These are phyloP conservation scores for Exophiala viscosa DNA, from an alignment of 2,329 filamentous ascomycete genomes.

Conservation along the genomic window DNA sequence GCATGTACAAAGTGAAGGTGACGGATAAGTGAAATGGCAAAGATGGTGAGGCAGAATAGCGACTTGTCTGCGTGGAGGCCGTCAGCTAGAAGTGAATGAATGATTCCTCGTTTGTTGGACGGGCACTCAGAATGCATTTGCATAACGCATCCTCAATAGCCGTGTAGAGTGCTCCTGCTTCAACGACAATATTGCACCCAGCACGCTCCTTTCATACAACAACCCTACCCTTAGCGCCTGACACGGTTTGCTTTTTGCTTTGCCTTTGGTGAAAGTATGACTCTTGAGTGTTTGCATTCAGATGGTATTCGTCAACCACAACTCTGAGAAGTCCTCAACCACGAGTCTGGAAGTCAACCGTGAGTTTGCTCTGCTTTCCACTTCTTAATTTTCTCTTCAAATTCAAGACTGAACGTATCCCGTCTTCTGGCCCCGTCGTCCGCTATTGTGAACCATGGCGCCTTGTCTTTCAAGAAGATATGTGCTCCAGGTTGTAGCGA, in stretches of 20 bases:
- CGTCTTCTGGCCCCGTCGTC: slow-evolving; percentile 35
- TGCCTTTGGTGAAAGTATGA: not conserved
- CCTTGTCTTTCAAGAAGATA: slow-evolving; percentile 45
- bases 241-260: not conserved
- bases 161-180: not conserved
- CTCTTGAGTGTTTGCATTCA: not conserved
- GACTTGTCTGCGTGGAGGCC: too few species aligned
- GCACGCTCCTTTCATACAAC: not conserved
- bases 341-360: slow-evolving; percentile 20
- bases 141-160: too few species aligned
- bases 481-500: slow-evolving; percentile 34
- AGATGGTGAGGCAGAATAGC: slow-evolving; percentile 9
- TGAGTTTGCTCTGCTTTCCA: slow-evolving; percentile 27
- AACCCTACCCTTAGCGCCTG: not conserved
- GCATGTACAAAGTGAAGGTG: not conserved
- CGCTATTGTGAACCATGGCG: slow-evolving; percentile 38
- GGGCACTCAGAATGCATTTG: too few species aligned
- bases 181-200: not conserved
- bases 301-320: not conserved
- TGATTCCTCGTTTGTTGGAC: not conserved
- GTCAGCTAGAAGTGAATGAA: slow-evolving; percentile 2
- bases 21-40: slow-evolving; percentile 5
- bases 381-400: slow-evolving; percentile 28
- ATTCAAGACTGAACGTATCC: slow-evolving; percentile 26
- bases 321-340: not conserved